phyloP scores from a whole-genome alignment of 2,329 filamentous ascomycete genomes.

The Thelonectria discophora region DNA sequence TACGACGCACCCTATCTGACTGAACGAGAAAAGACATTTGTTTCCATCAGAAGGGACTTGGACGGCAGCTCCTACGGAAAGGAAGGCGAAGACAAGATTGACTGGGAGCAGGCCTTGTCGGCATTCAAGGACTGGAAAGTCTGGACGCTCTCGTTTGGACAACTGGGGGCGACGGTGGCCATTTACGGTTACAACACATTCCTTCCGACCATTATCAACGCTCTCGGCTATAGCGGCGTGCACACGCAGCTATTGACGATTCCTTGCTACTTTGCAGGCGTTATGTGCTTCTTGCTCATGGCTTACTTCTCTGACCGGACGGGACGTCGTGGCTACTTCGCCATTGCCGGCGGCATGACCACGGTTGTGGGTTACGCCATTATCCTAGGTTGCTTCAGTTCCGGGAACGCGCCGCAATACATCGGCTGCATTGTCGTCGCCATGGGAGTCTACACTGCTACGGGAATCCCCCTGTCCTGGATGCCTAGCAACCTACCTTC shows the following conservation, averaged over 20 bases:
- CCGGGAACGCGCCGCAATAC: background rate
- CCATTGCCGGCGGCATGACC: background rate
- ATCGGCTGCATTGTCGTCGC: background rate
- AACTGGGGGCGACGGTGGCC: background rate
- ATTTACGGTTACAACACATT: background rate
- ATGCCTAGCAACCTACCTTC: background rate
- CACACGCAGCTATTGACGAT: background rate
- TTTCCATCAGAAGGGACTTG: background rate
- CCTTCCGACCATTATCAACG: background rate
- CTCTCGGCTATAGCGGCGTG: background rate
- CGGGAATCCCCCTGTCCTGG: background rate
- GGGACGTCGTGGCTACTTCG: background rate
- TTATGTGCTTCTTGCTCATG: background rate
- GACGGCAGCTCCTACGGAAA: background rate
- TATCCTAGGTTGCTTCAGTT: background rate
- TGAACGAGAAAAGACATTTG: background rate
- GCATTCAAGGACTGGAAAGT: background rate
- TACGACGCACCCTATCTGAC: background rate
- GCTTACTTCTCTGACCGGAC: background rate
- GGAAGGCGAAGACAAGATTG: background rate
- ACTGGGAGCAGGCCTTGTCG: background rate
- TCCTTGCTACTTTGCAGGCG: background rate
- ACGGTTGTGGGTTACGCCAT: background rate
- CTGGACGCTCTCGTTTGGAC: background rate
- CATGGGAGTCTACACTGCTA: background rate